Conservation (phyloP, 1,139 yeast species). For the Yarrowia galli region DNA sequence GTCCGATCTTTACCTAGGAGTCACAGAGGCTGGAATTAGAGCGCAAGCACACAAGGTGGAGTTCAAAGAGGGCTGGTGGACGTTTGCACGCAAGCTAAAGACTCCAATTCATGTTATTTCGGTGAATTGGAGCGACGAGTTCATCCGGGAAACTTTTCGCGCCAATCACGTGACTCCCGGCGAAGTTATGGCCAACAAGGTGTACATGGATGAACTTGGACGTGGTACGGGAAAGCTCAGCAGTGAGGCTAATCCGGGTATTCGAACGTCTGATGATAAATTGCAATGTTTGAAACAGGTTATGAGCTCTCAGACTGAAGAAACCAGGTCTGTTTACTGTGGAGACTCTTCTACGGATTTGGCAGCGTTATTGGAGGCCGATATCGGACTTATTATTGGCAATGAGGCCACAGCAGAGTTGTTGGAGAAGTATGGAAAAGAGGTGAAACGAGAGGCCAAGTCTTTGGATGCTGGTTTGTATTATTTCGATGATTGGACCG, state of each 20-base stretch:
- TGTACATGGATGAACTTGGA: slow-evolving; percentile 53
- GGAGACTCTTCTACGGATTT: slow-evolving; percentile 77
- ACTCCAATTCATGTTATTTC: slow-evolving; percentile 61
- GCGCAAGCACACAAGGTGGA: slow-evolving; percentile 53
- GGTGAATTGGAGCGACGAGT: slow-evolving; percentile 67
- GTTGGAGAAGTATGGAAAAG: slow-evolving; percentile 12
- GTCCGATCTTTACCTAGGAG: slow-evolving; percentile 57
- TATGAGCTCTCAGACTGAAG: slow-evolving; percentile 37
- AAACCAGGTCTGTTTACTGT: slow-evolving; percentile 53
- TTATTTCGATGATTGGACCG: slow-evolving; percentile 31
- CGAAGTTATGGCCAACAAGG: slow-evolving; percentile 55
- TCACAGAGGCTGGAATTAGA: slow-evolving; percentile 51
- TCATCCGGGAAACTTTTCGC: slow-evolving; percentile 57
- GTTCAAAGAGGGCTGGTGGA: slow-evolving; percentile 57
- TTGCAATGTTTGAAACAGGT: slow-evolving; percentile 49
- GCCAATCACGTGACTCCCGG: slow-evolving; percentile 49
- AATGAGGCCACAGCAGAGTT: slow-evolving; percentile 44
- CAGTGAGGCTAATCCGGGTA: slow-evolving; percentile 42
- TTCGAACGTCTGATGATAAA: slow-evolving; percentile 69
- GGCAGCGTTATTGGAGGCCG: slow-evolving; percentile 59
- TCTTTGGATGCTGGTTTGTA: not conserved
- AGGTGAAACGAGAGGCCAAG: slow-evolving; percentile 1
- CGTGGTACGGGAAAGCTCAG: slow-evolving; percentile 55
- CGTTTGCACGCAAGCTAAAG: slow-evolving; percentile 51
- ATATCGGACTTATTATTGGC: slow-evolving; percentile 59